phyloP scores from a whole-genome alignment of 257 asterid genomes.

The Salvia miltiorrhiza region DNA sequence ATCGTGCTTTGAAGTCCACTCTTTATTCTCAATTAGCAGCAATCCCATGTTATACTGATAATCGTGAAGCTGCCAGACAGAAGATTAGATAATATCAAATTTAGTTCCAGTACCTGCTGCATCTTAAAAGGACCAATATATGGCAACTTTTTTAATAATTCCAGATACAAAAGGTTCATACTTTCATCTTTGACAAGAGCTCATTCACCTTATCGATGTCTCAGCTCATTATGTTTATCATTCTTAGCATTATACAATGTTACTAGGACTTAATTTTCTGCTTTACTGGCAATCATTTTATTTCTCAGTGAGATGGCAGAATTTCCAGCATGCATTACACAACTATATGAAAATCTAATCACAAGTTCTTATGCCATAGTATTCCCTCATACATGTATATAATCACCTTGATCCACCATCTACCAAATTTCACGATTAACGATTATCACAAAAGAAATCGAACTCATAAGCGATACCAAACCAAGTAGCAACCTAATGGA shows the following conservation, averaged over 20 bases:
- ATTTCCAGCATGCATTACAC: not conserved
- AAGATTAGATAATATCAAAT: not conserved
- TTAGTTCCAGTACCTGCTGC: not conserved
- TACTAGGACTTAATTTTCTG: not conserved
- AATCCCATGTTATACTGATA: conserved; percentile 90
- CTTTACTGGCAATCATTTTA: not conserved
- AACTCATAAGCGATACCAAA: not conserved
- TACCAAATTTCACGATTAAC: not conserved
- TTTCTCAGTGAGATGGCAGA: not conserved
- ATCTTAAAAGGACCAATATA: not conserved
- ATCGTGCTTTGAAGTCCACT: conserved; percentile 63
- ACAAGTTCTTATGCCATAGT: not conserved
- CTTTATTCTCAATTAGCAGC: conserved; percentile 83
- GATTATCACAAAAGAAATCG: conserved; percentile 2
- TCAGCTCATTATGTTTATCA: conserved; percentile 2
- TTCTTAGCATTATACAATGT: not conserved
- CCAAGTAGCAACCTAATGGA: not conserved
- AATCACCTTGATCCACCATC: not conserved
- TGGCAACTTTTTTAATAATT: not conserved
- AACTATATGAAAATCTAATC: not conserved
- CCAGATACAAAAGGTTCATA: not conserved
- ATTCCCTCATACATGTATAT: not conserved
- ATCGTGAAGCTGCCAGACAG: conserved; percentile 59
- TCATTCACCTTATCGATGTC: not conserved
- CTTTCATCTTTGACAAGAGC: not conserved